Evolutionary conservation across 371 early-diverging fungal genomes (phyloP).

Genomic region (Apophysomyces sp.): DNA sequence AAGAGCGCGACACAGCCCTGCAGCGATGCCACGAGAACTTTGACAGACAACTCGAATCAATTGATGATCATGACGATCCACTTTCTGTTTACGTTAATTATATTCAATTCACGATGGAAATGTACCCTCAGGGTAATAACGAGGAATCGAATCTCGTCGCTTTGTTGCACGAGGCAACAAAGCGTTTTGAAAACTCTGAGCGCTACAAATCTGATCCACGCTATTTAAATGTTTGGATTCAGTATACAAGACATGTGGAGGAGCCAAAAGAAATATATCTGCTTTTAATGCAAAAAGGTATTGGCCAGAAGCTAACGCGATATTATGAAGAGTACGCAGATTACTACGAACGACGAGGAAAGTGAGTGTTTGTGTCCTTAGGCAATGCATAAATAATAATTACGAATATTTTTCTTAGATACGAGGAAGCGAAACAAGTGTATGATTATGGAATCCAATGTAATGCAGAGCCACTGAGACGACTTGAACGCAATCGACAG

Average conservation of each 20-base stretch:
- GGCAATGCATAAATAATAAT: background rate
- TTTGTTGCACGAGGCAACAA: conserved; percentile 61
- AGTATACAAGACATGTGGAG: conserved; percentile 56
- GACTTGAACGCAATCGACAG: conserved; percentile 27
- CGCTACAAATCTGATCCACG: conserved; percentile 78
- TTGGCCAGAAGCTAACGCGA: conserved; percentile 66
- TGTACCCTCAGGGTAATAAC: conserved; percentile 67
- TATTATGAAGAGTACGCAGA: conserved; percentile 82
- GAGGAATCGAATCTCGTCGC: conserved; percentile 51
- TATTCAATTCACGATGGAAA: conserved; percentile 69
- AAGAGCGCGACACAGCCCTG: conserved; percentile 31
- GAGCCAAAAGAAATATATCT: conserved; percentile 68
- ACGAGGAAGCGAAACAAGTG: conserved; percentile 51
- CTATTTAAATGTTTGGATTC: conserved; percentile 73
- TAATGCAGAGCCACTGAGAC: conserved; percentile 51
- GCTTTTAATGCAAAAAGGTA: conserved; percentile 65
- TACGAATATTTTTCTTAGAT: conserved; percentile 28
- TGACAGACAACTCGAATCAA: conserved; percentile 40
- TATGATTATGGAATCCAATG: conserved; percentile 53
- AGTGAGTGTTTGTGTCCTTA: conserved; percentile 26
- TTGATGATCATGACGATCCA: conserved; percentile 72
- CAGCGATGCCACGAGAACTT: conserved; percentile 41
- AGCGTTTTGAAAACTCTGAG: conserved; percentile 56
- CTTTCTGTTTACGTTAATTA: conserved; percentile 73
- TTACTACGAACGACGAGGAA: conserved; percentile 50